Evolutionary conservation across 2,329 filamentous ascomycete genomes (phyloP), one percentile per base, ranked within the genome.

Genomic region (Penicillium sumatraense): DNA sequence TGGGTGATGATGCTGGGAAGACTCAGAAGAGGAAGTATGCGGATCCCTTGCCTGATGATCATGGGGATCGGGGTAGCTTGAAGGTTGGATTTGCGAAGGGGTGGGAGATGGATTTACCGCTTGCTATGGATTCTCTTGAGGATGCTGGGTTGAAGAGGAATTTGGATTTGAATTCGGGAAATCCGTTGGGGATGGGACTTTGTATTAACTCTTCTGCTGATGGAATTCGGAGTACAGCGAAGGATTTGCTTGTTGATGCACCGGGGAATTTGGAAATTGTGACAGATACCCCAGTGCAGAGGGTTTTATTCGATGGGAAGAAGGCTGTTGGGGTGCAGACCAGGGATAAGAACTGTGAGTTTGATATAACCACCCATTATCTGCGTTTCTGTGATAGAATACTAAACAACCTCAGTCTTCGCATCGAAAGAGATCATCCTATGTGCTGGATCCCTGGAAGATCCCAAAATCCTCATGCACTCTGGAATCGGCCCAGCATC

Each of bases 131-230:
- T 55, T 67, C 77, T 5, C 81, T 82, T 35, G 74, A 81, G 54
- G 67, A 81, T 31, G 73, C 76, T 16, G 83, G 83, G 0, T 72
- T 80, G 31, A 69, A 76, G 0, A 59, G 78, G 16, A 86, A 86
- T 57, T 73, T 74, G 0, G 83, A 86, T 59, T 76, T 83, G 41
- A 86, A 86, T 58, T 81, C 79, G 10, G 85, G 85, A 0, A 77
- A 86, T 62, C 83, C 82, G 0, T 72, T 86, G 23, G 85, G 85
- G 2, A 78, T 86, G 70, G 78, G 76, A 0, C 67, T 82, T 35
- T 62, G 77, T n/a, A 78, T 82, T 58, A 81, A 78, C 46, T 83
- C 82, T 13, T 73, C 79, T 14, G 63, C 74, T 29, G 71, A 78
- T 5, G 83, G 82, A 1, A 49, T 74, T 5, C 73, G 83, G n/a